Base-by-base conservation (phyloP, 1,284 basidiomycete species). In the Marasmius fiardii region DNA sequence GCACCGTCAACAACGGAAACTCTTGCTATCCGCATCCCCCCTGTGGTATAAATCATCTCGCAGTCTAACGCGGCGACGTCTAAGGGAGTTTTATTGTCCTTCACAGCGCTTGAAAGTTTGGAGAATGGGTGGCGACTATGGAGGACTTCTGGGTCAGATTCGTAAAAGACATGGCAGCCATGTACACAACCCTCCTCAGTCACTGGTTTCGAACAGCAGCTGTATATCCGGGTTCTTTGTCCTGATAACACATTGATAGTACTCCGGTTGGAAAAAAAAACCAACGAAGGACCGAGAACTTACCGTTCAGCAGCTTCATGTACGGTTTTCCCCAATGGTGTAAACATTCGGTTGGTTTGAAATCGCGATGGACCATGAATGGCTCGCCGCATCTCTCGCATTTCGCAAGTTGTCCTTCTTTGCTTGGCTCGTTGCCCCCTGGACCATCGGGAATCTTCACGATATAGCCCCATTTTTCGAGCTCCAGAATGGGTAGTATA, bases 31-130 rank as follows among this genome's bases (percentile, higher is more conserved):
- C 88, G 84, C 76, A 92, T 83, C 0, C 95, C 95, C 4, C 88
- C 89, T 0, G 93, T 95, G 0, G 92, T 92, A 71, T 93, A 94
- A 24, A 95, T 80, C 90, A 97, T 93, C 69, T 98, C 95, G 67
- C 91, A 95, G 69, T 96, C 94, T 51, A 96, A 73, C 0, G 90
- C 91, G 5, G 87, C 88, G 1, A 94, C 81, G 53, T 92, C 90
- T 31, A 91, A 70, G 2, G 79, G 73, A 1, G 76, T 75, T 56
- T 74, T 71, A 3, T 59, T 58, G n/a, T 65, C 56, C 18, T 66
- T 44, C n/a, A 66, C 56, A 48, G 67, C 18, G 68, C 60, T 28
- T 72, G 72, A 39, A 28, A 80, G 75, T 67, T 65, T 71, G 31
- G 88, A 85, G 71, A 92, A 98, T 0, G 86, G 71, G 55, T 90